Base-by-base conservation (phyloP, 1,139 yeast genomes). In the Taphrina confusa region DNA sequence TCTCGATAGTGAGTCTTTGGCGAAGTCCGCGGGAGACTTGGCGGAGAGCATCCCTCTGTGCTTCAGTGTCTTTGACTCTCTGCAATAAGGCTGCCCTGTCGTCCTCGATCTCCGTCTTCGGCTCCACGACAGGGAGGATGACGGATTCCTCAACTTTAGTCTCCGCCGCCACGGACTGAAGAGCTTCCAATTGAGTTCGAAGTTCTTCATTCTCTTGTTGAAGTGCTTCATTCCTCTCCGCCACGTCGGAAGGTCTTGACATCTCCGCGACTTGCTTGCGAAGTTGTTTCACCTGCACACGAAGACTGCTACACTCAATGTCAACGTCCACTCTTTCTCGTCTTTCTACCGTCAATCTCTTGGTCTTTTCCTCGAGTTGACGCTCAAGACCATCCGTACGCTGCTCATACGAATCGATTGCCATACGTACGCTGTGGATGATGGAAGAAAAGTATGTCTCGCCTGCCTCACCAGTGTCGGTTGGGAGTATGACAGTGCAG, bases 21-120 rank as follows among this genome's bases (percentile, higher is more conserved):
- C 61, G 57, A n/a, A 64, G 44, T 9, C 62, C 42, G 2, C 65
- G 62, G 9, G 64, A 52, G 11, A 65, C 65, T 12, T 62, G 57
- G 11, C 62, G 59, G 16, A 64, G 50, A 6, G 64, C 66, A 23
- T 49, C 58, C 9, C 65, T 58, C 56, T 64, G 66, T 8, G 61
- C 40, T 25, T 63, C 65, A 6, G 64, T 58, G 27, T 62, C 64
- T 16, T 46, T 34, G 20, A 64, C 46, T 12, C 58, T 42, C 22
- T 54, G 51, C 51, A 54, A n/a, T 25, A 54, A 44, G 4, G 6
- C 25, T 2, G 56, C 45, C 9, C 25, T 14, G 6, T 42, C 51
- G 5, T 54, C 58, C 11, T 34, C 47, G 20, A 37, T 37, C 6
- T 37, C 42, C 8, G 23, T 25, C 42, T 37, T 37, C 42, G 18